These are phyloP conservation scores for Tarenaya hassleriana DNA, from an alignment of 345 rosid genomes.

Conservation along the genomic window DNA sequence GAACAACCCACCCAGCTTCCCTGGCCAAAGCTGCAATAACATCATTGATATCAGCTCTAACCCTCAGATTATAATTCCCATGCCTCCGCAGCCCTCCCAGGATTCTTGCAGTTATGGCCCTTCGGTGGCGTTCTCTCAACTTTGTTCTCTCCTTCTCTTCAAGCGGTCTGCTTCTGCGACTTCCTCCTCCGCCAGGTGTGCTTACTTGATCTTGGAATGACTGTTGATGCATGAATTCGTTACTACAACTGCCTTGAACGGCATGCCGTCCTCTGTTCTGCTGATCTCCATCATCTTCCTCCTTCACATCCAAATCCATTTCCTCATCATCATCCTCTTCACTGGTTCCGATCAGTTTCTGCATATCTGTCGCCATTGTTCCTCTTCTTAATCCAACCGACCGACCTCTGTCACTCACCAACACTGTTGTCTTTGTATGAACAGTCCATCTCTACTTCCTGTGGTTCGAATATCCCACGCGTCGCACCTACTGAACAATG, in stretches of 20 bases:
- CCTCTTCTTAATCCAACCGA: conserved; percentile 18
- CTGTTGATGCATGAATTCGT: conserved; percentile 52
- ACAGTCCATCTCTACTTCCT: conserved; percentile 24
- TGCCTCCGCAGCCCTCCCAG: conserved; percentile 91
- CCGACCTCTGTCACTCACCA: conserved; percentile 20
- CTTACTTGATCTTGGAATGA: conserved; percentile 71
- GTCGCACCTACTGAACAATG: conserved; percentile 18
- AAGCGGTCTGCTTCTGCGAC: conserved; percentile 69
- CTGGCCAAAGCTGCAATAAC: conserved; percentile 98
- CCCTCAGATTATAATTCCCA: conserved; percentile 97
- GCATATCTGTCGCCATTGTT: conserved; percentile 79
- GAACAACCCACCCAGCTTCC: conserved; percentile 99
- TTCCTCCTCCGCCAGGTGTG: conserved; percentile 56
- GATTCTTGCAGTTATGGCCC: conserved; percentile 97
- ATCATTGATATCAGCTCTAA: conserved; percentile 98
- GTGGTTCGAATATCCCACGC: conserved; percentile 12
- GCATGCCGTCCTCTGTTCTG: conserved; percentile 48
- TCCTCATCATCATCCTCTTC: conserved; percentile 96
- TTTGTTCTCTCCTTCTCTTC: conserved; percentile 99
- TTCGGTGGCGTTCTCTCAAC: conserved; percentile 91
- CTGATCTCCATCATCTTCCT: conserved; percentile 63
- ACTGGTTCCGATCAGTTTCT: conserved; percentile 58
- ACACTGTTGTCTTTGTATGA: conserved; percentile 13
- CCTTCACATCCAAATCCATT: conserved; percentile 82
- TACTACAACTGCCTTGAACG: conserved; percentile 40